A percentile compares a stretch with the other conserved stretches of the same genome.
Evolutionary conservation across 495 filamentous ascomycete species (phyloP).

Genomic region (Rhypophila decipiens): DNA sequence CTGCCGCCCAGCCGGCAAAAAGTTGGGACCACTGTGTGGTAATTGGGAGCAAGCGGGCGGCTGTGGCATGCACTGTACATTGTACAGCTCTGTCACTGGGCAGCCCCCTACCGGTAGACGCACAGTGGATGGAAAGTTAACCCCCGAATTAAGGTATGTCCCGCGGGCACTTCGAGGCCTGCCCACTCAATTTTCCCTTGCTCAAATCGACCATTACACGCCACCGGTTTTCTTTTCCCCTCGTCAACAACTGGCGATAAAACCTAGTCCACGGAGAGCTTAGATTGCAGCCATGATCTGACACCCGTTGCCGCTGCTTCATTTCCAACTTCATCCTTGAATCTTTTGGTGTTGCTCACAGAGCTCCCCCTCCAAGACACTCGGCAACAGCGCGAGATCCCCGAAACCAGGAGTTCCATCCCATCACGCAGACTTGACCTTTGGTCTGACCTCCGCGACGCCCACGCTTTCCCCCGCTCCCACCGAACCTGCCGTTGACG

Average conservation of each 20-base stretch:
- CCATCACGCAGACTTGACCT: background rate
- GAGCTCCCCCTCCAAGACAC: background rate
- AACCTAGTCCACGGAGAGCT: background rate
- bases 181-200: conserved; percentile 15
- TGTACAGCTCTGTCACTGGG: background rate
- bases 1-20: conserved; percentile 12
- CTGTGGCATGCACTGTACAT: too few relatives aligned
- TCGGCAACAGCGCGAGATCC: background rate
- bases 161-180: background rate
- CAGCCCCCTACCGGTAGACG: background rate
- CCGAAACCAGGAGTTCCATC: background rate
- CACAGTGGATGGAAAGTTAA: background rate
- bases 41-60: background rate
- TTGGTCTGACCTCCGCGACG: background rate
- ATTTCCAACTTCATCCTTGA: background rate
- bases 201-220: background rate
- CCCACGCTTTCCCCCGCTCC: background rate
- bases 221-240: conserved; percentile 3
- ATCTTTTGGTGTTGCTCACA: background rate
- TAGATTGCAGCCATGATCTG: conserved; percentile 9
- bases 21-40: background rate
- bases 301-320: background rate
- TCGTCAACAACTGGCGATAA: too few relatives aligned
- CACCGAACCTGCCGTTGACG: background rate
- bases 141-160: background rate